phyloP scores from a whole-genome alignment of 1,284 basidiomycete genomes.

The Apiotrichum montevideense region DNA sequence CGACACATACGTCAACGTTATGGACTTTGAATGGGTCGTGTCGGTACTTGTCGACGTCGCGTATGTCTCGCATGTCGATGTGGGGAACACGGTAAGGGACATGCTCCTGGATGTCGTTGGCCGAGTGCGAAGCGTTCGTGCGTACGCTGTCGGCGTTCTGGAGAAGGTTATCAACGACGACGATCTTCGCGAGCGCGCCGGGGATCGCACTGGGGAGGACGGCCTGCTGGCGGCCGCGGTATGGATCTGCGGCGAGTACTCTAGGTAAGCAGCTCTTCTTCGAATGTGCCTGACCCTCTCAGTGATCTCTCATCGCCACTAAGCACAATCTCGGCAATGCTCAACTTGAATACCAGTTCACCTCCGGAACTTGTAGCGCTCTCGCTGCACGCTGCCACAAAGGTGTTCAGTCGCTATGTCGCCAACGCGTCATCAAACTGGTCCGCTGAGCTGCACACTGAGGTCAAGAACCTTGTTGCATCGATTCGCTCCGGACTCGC shows the following conservation, averaged over 20 bases:
- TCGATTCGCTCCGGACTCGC: constrained; percentile 56
- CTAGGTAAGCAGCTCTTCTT: constrained; percentile 26
- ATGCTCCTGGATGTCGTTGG: constrained; percentile 82
- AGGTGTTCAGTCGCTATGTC: constrained; percentile 81
- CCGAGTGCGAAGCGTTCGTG: constrained; percentile 68
- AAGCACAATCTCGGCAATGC: constrained; percentile 56
- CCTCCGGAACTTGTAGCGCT: constrained; percentile 62
- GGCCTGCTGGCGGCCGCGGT: constrained; percentile 87
- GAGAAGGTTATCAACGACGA: constrained; percentile 72
- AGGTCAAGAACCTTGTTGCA: constrained; percentile 59
- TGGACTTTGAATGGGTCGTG: constrained; percentile 94
- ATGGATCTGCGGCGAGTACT: constrained; percentile 93
- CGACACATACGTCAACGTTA: constrained; percentile 77
- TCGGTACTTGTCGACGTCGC: constrained; percentile 86
- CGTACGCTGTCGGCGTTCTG: constrained; percentile 75
- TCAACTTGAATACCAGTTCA: constrained; percentile 50
- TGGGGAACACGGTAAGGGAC: constrained; percentile 68
- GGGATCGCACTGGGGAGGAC: constrained; percentile 58
- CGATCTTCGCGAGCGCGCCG: constrained; percentile 53
- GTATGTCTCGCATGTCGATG: constrained; percentile 69
- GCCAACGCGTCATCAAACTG: constrained; percentile 67
- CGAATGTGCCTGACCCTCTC: neutral
- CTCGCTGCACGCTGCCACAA: constrained; percentile 75
- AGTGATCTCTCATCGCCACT: constrained; percentile 31
- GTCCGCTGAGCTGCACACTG: constrained; percentile 49